These are phyloP conservation scores for Beauveria rudraprayagi DNA, from an alignment of 2,329 filamentous ascomycete genomes.

Conservation along the genomic window DNA sequence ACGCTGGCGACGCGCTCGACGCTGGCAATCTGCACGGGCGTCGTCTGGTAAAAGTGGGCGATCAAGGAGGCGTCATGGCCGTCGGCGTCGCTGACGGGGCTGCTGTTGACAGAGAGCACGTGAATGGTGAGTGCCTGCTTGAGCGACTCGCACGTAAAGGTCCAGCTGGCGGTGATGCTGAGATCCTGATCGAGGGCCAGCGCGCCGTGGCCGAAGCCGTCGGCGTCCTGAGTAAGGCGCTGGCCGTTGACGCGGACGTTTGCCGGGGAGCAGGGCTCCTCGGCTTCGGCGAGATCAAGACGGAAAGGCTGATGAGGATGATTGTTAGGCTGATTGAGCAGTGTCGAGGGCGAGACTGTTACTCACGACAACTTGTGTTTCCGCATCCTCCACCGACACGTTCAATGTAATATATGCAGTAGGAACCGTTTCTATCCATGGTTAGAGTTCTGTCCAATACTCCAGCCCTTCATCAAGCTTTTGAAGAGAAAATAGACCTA, in stretches of 20 bases:
- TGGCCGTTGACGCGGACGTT: slow-evolving; percentile 41
- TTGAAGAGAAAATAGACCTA: background rate
- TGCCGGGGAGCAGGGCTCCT: slow-evolving; percentile 35
- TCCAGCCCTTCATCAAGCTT: background rate
- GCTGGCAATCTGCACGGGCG: slow-evolving; percentile 33
- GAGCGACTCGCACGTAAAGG: slow-evolving; percentile 35
- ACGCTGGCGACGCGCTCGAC: slow-evolving; percentile 33
- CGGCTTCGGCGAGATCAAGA: slow-evolving; percentile 37
- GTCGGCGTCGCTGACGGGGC: slow-evolving; percentile 24
- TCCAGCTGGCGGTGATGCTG: slow-evolving; percentile 37
- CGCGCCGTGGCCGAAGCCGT: slow-evolving; percentile 33
- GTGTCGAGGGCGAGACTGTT: background rate
- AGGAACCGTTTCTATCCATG: slow-evolving; percentile 14
- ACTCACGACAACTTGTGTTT: slow-evolving; percentile 18
- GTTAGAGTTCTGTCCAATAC: background rate
- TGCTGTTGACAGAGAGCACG: slow-evolving; percentile 34
- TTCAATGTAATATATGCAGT: slow-evolving; percentile 20
- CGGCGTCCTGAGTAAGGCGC: slow-evolving; percentile 29
- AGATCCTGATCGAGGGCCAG: slow-evolving; percentile 31
- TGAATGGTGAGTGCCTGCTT: slow-evolving; percentile 38
- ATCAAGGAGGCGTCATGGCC: slow-evolving; percentile 26
- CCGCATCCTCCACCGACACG: slow-evolving; percentile 15
- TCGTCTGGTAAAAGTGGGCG: slow-evolving; percentile 38
- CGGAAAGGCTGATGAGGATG: slow-evolving; percentile 26
- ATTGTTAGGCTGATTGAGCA: slow-evolving; percentile 6